Conservation (phyloP, 306 rosid genomes). For the Casuarina equisetifolia region DNA sequence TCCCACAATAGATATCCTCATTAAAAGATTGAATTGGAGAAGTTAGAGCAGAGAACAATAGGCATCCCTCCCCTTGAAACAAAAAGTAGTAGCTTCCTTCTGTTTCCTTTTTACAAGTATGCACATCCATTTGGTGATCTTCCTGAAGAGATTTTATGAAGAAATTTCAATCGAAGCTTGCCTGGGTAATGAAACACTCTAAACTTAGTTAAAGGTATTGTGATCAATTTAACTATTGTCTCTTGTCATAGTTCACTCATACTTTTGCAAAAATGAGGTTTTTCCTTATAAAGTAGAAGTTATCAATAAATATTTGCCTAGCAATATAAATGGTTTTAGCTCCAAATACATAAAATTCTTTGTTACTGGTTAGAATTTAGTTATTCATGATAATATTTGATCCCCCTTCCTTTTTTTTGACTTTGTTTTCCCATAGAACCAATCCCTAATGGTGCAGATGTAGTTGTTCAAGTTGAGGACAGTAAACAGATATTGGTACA, state of each 20-base stretch:
- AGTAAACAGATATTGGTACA: constrained; percentile 60
- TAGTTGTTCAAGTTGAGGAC: constrained; percentile 93
- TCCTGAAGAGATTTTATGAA: neutral
- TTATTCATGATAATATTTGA: neutral
- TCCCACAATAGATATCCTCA: too few relatives aligned
- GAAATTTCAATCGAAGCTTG: neutral
- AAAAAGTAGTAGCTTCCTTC: neutral
- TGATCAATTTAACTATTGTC: neutral
- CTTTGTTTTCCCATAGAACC: constrained; percentile 54
- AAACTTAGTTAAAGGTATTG: neutral
- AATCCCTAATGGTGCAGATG: constrained; percentile 97
- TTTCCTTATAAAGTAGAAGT: neutral
- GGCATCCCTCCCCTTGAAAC: neutral
- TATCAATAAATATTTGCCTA: neutral
- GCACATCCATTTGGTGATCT: neutral
- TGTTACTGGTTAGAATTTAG: neutral
- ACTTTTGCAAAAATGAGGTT: neutral
- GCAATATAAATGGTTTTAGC: neutral
- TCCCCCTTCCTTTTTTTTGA: neutral
- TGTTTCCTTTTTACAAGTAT: neutral
- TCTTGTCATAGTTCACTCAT: neutral
- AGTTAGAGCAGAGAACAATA: constrained; percentile 9
- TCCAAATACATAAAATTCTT: neutral
- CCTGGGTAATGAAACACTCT: neutral
- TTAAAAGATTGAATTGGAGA: neutral